These are phyloP conservation scores for Neopestalotiopsis clavispora DNA, from an alignment of 2,329 filamentous ascomycete genomes.

Conservation along the genomic window DNA sequence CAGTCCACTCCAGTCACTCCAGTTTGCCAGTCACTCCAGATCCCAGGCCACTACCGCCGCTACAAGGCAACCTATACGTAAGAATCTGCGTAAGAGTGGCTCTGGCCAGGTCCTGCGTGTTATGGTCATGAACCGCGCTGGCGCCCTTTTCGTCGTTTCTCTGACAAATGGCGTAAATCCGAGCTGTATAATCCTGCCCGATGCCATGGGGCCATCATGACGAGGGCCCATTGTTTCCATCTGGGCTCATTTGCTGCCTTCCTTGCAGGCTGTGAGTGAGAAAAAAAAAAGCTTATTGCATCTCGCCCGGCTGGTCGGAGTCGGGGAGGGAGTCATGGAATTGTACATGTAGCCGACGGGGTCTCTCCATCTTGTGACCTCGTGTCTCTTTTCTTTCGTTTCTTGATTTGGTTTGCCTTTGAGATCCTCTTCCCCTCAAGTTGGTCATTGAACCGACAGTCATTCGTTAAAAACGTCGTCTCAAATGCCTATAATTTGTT, in stretches of 20 bases:
- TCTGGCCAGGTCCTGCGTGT: conserved; percentile 7
- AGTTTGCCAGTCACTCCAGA: not conserved
- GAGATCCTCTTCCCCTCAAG: not conserved
- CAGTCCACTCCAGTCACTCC: not conserved
- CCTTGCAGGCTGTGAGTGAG: not conserved
- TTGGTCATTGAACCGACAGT: not conserved
- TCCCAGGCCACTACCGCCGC: not conserved
- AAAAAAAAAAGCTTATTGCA: not conserved
- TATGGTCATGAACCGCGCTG: not conserved
- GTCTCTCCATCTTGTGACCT: not conserved
- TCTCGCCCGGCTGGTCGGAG: not conserved
- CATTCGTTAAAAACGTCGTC: not conserved
- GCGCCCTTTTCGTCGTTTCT: not conserved
- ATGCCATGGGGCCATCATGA: not conserved
- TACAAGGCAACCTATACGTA: conserved; percentile 11
- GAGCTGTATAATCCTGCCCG: conserved; percentile 1
- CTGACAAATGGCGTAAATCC: conserved; percentile 6
- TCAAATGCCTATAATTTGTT: conserved; percentile 3
- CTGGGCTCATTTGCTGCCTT: not conserved
- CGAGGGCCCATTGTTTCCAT: not conserved
- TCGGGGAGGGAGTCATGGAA: not conserved
- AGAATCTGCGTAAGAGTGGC: conserved; percentile 13
- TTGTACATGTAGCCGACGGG: not conserved
- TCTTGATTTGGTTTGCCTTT: not conserved
- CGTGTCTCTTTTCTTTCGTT: not conserved